Evolutionary conservation across 2,329 filamentous ascomycete genomes (phyloP).

Genomic region (Nakataea oryzae): DNA sequence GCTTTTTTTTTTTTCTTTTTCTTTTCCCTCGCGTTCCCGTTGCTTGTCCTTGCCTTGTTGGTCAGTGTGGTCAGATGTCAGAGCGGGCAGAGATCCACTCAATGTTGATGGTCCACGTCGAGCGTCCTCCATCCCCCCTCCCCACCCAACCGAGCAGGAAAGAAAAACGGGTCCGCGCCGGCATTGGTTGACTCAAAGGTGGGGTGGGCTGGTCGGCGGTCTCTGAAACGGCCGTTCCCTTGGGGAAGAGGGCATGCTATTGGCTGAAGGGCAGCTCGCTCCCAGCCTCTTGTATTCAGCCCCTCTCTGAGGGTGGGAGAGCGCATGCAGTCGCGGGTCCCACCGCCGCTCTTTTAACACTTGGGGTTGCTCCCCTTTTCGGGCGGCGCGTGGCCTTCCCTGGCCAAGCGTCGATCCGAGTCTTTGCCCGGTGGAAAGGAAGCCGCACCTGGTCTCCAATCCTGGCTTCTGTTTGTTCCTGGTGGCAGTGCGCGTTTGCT

Average conservation of each 20-base stretch:
- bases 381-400: not conserved
- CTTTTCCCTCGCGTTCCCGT: not conserved
- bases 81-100: not conserved
- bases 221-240: conserved; percentile 2
- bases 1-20: not conserved
- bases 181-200: not conserved
- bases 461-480: not conserved
- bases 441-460: not conserved
- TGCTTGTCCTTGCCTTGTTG: not conserved
- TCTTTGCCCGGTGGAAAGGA: not conserved
- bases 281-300: conserved; percentile 24
- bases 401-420: not conserved
- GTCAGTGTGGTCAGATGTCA: not conserved
- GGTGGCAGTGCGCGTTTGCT: not conserved
- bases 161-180: not conserved
- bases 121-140: not conserved
- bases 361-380: not conserved
- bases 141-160: not conserved
- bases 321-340: too few species aligned
- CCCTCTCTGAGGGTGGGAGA: too few species aligned
- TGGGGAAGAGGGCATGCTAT: not conserved
- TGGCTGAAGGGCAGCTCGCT: conserved; percentile 3
- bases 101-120: not conserved
- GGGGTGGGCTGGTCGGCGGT: not conserved
- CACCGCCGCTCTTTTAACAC: not conserved